Base-by-base conservation (phyloP, 2,329 filamentous ascomycete species). In the Monilinia fructicola region DNA sequence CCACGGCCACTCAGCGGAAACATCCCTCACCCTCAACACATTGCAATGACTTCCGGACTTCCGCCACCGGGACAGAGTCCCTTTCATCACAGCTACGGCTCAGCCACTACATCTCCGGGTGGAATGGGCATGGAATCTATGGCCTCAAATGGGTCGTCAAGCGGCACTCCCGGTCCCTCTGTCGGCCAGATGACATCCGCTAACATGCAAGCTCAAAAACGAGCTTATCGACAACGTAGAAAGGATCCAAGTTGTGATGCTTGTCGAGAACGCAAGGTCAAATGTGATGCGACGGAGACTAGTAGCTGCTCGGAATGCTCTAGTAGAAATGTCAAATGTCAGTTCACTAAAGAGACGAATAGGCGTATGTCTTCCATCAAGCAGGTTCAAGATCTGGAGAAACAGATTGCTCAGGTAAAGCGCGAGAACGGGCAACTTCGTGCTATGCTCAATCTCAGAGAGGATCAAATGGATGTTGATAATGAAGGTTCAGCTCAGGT, bases 301-400 rank as follows among this genome's bases (percentile, higher is more conserved):
- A 89, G 91, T 14, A 97, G 94, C 79, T 99, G 95, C 78, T 97
- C 95, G 1, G 95, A 99, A 79, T 99, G 95, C 80, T 95, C 92
- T 5, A 97, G 93, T 77, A 89, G 95, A 71, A 96, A 94, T 76
- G 94, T 98, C 71, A 96, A 96, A 78, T 99, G 95, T 76, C 94
- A 98, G 76, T 99, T 99, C 77, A 99, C 95, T 60, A 99, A 99
- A 80, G 95, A 99, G 79, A 99, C 95, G 16, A 99, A 99, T 77
- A 86, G 95, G 67, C 88, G 95, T 69, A 99, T 99, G 95, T 98
- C 95, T 23, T 98, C 94, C 1, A 98, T 98, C 80, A 99, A 98
- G 85, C 95, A 97, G 81, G 91, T 98, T 16, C 95, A 98, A 79
- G 95, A 99, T 77, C 83, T 99, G 35, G 94, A 98, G 79, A 95